These are phyloP conservation scores for Ampelocalamus luodianensis DNA, from an alignment of 176 grass and related monocot species.

Conservation along the genomic window DNA sequence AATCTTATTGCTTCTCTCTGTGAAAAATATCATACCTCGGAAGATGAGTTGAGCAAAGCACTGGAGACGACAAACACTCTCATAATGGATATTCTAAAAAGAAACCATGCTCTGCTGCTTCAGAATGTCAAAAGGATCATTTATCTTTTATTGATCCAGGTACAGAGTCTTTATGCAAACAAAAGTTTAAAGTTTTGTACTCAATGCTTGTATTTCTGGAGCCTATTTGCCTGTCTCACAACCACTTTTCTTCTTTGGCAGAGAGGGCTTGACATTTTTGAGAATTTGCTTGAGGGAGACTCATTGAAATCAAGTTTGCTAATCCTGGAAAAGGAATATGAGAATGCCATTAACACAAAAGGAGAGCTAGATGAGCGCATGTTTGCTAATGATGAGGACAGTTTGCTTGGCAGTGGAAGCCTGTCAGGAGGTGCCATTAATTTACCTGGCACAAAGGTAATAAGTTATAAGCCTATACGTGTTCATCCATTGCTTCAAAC, in stretches of 20 bases:
- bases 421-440: constrained; percentile 85
- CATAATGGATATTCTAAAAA: constrained; percentile 86
- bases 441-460: constrained; percentile 78
- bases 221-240: no score
- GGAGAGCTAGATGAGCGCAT: constrained; percentile 91
- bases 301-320: constrained; percentile 74
- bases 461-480: no score
- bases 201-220: no score
- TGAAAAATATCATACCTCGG: constrained; percentile 82
- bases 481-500: no score
- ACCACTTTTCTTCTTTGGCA: no score
- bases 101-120: constrained; percentile 58
- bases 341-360: constrained; percentile 67
- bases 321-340: constrained; percentile 85
- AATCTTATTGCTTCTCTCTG: constrained; percentile 81
- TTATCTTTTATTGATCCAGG: constrained; percentile 78
- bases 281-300: constrained; percentile 72
- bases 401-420: constrained; percentile 89
- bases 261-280: constrained; percentile 84
- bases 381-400: constrained; percentile 89
- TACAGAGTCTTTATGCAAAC: no score
- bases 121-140: constrained; percentile 55
- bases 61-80: constrained; percentile 78
- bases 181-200: no score
- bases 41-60: constrained; percentile 84